These are phyloP conservation scores for Cadophora sp. DNA, from an alignment of 2,329 filamentous ascomycete genomes.

Conservation along the genomic window DNA sequence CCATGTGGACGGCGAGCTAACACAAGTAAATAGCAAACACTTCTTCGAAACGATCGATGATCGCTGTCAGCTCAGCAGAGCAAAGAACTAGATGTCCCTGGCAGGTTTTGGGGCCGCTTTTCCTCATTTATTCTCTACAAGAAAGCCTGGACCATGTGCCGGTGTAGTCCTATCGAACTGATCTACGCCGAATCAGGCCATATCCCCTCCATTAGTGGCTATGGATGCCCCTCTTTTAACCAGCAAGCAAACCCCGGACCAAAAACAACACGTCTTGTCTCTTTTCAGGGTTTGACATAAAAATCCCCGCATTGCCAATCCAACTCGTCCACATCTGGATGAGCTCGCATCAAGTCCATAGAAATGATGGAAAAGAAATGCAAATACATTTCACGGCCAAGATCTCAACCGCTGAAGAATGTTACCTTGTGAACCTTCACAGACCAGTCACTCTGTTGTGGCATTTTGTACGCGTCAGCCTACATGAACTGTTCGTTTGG, in stretches of 20 bases:
- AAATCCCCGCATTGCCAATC: constrained; percentile 4
- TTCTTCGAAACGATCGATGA: background rate
- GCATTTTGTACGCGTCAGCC: background rate
- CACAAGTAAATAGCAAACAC: background rate
- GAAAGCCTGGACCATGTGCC: background rate
- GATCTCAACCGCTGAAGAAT: background rate
- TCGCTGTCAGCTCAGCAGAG: background rate
- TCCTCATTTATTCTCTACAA: background rate
- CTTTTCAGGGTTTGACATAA: constrained; percentile 7
- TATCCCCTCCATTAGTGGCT: background rate
- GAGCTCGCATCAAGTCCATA: background rate
- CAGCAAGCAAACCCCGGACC: background rate
- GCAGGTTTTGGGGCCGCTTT: too few species aligned
- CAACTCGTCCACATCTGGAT: background rate
- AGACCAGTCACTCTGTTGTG: background rate
- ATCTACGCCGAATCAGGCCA: background rate
- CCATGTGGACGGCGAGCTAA: background rate
- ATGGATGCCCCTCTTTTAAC: background rate
- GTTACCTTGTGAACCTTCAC: background rate
- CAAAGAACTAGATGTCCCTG: background rate
- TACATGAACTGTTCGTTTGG: too few species aligned
- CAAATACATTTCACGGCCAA: background rate
- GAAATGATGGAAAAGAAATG: background rate
- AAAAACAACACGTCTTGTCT: background rate
- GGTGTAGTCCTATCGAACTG: background rate